Conservation (phyloP, 768 basidiomycete genomes). For the Termitomyces sp. region DNA sequence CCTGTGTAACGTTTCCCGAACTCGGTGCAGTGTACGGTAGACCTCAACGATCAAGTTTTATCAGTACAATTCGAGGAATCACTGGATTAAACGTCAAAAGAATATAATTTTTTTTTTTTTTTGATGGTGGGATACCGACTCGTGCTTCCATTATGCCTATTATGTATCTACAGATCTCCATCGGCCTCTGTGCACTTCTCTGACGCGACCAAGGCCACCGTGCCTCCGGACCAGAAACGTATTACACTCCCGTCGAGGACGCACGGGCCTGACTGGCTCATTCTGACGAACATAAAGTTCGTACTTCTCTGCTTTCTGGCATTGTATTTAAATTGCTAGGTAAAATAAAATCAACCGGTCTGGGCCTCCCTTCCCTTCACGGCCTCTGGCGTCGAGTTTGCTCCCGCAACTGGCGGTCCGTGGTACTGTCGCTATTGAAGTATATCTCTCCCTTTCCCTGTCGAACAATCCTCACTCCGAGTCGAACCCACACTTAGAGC, state of each 20-base stretch:
- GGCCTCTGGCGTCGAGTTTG: conserved; percentile 43
- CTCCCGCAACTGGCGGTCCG: conserved; percentile 31
- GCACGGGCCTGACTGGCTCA: conserved; percentile 42
- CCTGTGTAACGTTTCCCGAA: conserved; percentile 41
- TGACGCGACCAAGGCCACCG: conserved; percentile 45
- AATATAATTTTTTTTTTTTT: too few species aligned
- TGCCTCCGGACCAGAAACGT: conserved; percentile 49
- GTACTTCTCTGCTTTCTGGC: neutral
- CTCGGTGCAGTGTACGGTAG: conserved; percentile 44
- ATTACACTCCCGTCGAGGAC: conserved; percentile 46
- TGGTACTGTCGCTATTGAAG: conserved; percentile 42
- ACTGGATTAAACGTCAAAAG: conserved; percentile 38
- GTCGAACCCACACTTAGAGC: too few species aligned
- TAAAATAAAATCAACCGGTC: conserved; percentile 40
- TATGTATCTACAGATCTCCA: conserved; percentile 16
- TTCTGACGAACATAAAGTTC: conserved; percentile 35
- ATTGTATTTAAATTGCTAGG: conserved; percentile 20
- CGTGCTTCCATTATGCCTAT: conserved; percentile 51
- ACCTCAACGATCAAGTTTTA: conserved; percentile 44
- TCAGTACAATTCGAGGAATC: conserved; percentile 37
- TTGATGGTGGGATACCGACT: conserved; percentile 51
- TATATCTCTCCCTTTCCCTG: conserved; percentile 10
- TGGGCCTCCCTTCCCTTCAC: conserved; percentile 25
- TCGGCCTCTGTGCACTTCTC: conserved; percentile 6
- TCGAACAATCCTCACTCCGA: neutral